Evolutionary conservation across 768 basidiomycete species (phyloP), one percentile per base, ranked within the genome.

Genomic region (Boletus reticulatus): DNA sequence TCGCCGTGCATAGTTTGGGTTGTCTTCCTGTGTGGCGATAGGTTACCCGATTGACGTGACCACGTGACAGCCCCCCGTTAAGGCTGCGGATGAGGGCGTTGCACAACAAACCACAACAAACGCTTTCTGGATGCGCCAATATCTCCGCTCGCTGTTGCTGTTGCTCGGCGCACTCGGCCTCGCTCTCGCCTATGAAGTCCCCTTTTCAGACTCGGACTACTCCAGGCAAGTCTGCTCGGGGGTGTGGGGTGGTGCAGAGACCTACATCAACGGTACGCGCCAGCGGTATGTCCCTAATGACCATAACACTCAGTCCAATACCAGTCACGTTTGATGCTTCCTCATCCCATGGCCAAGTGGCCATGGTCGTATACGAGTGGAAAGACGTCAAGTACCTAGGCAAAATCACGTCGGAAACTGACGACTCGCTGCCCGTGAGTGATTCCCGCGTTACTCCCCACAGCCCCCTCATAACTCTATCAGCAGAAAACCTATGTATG

Each of bases 351-450:
- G 96, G 96, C 37, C 91, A 96, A 72, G 76, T 97, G 19, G 92
- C 96, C 27, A 86, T 97, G 80, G 89, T 96, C 50, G 84, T 99
- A 22, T 99, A 98, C 66, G 96, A 98, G 74, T 99, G 95, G 95
- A 70, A 78, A 29, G 97, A 99, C 67, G 85, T 86, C 50, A 73
- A 78, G 44, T 94, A 91, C 67, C 79, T 99, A 4, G 97, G 97
- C 34, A 85, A 80, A 68, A 73, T 78, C 44, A 84, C 84, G 31
- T 83, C 84, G 6, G 57, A 72, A 32, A 72, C 67, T 6, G 78
- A 84, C 58, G 79, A 83, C 38, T 75, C 76, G 52, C 65, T 87
- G 48, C 89, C 88, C 60, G 88, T 94, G 72, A 82, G 85, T 74
- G 57, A 49, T 53, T 22, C 57, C 24, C 32, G 38, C 42, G 59